Conservation (phyloP, 2,329 filamentous ascomycete species). For the Lasiodiplodia sp. region DNA sequence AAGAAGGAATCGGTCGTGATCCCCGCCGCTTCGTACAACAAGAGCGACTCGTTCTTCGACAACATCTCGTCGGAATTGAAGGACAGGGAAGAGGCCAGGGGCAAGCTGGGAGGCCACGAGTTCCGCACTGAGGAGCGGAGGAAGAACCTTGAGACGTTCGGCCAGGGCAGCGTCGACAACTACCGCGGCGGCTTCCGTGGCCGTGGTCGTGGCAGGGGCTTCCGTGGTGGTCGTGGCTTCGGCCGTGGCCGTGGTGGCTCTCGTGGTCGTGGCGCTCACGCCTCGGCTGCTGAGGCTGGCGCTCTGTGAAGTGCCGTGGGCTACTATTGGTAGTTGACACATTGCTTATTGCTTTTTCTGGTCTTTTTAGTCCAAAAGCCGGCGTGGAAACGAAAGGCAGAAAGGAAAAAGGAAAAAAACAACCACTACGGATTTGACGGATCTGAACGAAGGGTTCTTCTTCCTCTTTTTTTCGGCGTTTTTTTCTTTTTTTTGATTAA, state of each 20-base stretch:
- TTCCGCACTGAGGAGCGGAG: slow-evolving; percentile 93
- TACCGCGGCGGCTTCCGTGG: slow-evolving; percentile 80
- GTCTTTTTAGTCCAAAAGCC: neutral
- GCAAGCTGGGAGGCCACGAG: slow-evolving; percentile 77
- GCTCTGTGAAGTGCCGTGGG: neutral
- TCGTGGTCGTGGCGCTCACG: slow-evolving; percentile 14
- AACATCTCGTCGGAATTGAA: slow-evolving; percentile 96
- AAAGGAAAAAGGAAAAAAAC: neutral
- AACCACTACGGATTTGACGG: neutral
- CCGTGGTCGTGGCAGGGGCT: slow-evolving; percentile 71
- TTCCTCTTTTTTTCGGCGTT: neutral
- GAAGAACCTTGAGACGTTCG: slow-evolving; percentile 94
- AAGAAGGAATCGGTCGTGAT: slow-evolving; percentile 55
- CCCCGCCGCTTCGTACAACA: slow-evolving; percentile 73
- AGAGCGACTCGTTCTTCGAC: slow-evolving; percentile 91
- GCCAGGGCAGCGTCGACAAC: slow-evolving; percentile 91
- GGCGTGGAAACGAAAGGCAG: neutral
- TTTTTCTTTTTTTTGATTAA: neutral
- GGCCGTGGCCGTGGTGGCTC: slow-evolving; percentile 53
- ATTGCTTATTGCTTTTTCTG: slow-evolving; percentile 7
- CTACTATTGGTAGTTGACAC: slow-evolving; percentile 1
- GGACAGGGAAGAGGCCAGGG: slow-evolving; percentile 78
- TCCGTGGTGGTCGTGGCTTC: slow-evolving; percentile 53
- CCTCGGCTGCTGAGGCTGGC: slow-evolving; percentile 12
- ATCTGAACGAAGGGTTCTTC: slow-evolving; percentile 16